These are phyloP conservation scores for Cenchrus americanus DNA, from an alignment of 176 grass and related monocot species.

Conservation along the genomic window DNA sequence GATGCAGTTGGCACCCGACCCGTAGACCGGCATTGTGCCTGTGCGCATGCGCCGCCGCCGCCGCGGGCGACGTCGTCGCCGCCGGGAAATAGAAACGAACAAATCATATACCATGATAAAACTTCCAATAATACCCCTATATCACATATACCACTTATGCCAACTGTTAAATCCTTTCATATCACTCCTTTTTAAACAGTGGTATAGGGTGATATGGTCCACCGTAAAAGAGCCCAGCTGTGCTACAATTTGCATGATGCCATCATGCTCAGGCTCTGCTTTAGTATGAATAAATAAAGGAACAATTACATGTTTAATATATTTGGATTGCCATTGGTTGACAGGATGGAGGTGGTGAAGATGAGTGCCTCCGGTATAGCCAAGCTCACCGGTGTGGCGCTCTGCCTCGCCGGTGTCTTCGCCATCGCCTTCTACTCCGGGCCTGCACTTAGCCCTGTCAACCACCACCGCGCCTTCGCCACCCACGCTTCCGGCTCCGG, in stretches of 20 bases:
- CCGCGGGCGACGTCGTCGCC: background rate
- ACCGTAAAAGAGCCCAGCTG: too few species aligned
- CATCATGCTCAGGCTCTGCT: too few species aligned
- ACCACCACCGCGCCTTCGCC: slow-evolving; percentile 49
- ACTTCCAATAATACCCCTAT: too few species aligned
- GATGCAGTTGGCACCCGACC: slow-evolving; percentile 52
- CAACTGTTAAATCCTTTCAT: too few species aligned
- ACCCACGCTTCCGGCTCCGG: background rate
- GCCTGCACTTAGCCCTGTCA: slow-evolving; percentile 47
- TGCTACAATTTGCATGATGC: too few species aligned
- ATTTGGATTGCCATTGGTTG: background rate
- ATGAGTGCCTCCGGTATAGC: slow-evolving; percentile 47
- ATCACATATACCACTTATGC: too few species aligned
- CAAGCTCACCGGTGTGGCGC: slow-evolving; percentile 52
- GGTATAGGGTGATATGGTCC: too few species aligned
- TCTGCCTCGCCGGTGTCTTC: slow-evolving; percentile 62
- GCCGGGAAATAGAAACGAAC: too few species aligned
- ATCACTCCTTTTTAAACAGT: too few species aligned
- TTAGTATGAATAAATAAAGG: background rate
- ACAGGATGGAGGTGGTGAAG: slow-evolving; percentile 65
- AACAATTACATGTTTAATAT: background rate
- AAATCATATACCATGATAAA: too few species aligned
- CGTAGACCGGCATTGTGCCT: slow-evolving; percentile 76
- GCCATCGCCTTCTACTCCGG: slow-evolving; percentile 65
- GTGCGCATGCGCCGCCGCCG: slow-evolving; percentile 46